These are phyloP conservation scores for Pythium rhizo-oryzae DNA, from an alignment of 352 stramenopile genomes.

Conservation along the genomic window DNA sequence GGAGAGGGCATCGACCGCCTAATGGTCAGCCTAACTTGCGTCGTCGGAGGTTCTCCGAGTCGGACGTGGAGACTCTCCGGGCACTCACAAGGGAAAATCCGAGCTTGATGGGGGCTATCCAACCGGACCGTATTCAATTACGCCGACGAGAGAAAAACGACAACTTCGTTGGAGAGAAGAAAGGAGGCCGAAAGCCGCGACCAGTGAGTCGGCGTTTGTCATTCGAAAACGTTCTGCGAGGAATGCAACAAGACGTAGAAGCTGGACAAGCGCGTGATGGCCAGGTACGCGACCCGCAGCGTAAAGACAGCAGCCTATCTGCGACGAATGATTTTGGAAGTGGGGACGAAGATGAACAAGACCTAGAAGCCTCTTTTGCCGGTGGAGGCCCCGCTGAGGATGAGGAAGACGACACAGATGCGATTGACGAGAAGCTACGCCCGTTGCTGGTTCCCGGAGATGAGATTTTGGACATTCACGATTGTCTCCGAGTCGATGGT, in stretches of 20 bases:
- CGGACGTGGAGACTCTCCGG: constrained; percentile 11
- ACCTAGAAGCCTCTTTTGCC: constrained; percentile 23
- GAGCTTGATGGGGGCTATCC: neutral
- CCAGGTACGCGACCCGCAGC: neutral
- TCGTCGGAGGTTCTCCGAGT: constrained; percentile 22
- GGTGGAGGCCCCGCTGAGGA: constrained; percentile 13
- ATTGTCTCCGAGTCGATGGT: constrained; percentile 76
- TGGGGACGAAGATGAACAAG: constrained; percentile 31
- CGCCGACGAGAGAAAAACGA: constrained; percentile 7
- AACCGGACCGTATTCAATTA: constrained; percentile 18
- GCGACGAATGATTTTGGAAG: constrained; percentile 24
- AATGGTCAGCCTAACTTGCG: neutral
- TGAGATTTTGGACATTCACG: constrained; percentile 65
- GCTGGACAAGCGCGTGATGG: neutral
- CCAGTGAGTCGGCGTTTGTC: constrained; percentile 22
- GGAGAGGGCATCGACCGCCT: neutral
- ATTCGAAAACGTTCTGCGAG: constrained; percentile 22
- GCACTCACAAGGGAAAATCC: neutral
- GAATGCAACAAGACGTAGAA: neutral
- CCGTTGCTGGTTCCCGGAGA: constrained; percentile 67
- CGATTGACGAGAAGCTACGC: constrained; percentile 67
- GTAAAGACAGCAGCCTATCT: constrained; percentile 7
- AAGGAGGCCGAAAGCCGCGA: constrained; percentile 4
- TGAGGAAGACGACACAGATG: constrained; percentile 23
- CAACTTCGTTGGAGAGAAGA: neutral